Percentiles rank a stretch among this genome's conserved stretches.
Evolutionary conservation across 2,329 filamentous ascomycete genomes (phyloP).

Genomic region (Sclerotinia glacialis): DNA sequence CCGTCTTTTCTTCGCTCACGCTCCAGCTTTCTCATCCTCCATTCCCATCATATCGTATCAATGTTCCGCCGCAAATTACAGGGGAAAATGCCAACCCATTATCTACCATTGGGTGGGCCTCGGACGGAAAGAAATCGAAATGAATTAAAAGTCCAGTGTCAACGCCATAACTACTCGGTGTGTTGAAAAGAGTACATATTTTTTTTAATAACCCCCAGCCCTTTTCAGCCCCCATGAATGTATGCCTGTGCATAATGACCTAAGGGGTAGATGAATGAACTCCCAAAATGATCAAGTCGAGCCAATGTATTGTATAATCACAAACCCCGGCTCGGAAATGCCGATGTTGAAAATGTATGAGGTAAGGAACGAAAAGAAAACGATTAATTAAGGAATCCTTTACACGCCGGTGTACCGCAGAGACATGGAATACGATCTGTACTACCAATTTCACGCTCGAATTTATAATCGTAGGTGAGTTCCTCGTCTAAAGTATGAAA

Average conservation of each 20-base stretch:
- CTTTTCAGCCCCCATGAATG: conserved; percentile 13
- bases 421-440: conserved; percentile 95
- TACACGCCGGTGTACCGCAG: conserved; percentile 92
- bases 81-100: not conserved
- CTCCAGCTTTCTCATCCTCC: not conserved
- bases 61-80: not conserved
- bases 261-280: conserved; percentile 7
- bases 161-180: conserved; percentile 34
- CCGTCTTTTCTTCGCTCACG: not conserved
- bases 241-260: conserved; percentile 12
- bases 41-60: conserved; percentile 8
- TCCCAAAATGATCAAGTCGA: conserved; percentile 7
- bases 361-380: conserved; percentile 16
- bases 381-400: conserved; percentile 92
- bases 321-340: conserved; percentile 3
- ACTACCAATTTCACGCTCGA: conserved; percentile 93
- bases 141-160: conserved; percentile 22
- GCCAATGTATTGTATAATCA: conserved; percentile 12
- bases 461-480: conserved; percentile 99
- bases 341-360: conserved; percentile 18
- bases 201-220: conserved; percentile 28
- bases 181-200: conserved; percentile 39
- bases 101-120: not conserved
- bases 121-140: not conserved
- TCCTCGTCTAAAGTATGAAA: conserved; percentile 71